A percentile compares a stretch with the other conserved stretches of the same genome.
Evolutionary conservation across 805 yeast species (phyloP).

Genomic region (Starmerella sp.): DNA sequence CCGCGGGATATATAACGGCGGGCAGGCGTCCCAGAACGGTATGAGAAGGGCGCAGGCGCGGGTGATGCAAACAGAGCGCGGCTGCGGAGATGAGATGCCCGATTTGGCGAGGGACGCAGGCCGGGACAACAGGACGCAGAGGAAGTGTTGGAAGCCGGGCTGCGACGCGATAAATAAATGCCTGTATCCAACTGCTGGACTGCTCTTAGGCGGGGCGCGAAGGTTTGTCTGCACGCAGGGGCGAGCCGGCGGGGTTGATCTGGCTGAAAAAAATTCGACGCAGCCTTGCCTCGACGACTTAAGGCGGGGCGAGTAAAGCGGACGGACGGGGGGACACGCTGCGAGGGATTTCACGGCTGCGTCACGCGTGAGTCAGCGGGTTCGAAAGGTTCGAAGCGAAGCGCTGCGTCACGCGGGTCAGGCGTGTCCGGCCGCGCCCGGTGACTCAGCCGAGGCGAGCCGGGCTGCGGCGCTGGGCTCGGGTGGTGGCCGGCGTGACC

Average conservation of each 20-base stretch:
- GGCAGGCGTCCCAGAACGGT: background rate
- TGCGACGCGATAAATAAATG: background rate
- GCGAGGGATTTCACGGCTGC: background rate
- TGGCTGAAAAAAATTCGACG: conserved; percentile 15
- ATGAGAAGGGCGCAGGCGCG: background rate
- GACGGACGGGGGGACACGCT: conserved; percentile 4
- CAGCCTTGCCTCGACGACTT: conserved; percentile 3
- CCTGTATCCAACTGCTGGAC: conserved; percentile 1
- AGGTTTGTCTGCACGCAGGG: background rate
- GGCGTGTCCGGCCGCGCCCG: background rate
- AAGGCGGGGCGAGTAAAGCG: conserved; percentile 6
- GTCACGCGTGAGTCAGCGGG: background rate
- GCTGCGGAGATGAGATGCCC: background rate
- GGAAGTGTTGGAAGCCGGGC: background rate
- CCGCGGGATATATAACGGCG: background rate
- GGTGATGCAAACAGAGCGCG: background rate
- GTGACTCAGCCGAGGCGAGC: background rate
- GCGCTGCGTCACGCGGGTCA: background rate
- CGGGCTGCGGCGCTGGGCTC: background rate
- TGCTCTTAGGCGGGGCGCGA: background rate
- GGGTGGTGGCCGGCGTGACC: background rate
- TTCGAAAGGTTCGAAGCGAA: background rate
- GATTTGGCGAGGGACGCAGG: conserved; percentile 1
- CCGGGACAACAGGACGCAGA: background rate
- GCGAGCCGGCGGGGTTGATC: background rate